Conservation (phyloP, 257 asterid species). For the Eustoma russellianum region DNA sequence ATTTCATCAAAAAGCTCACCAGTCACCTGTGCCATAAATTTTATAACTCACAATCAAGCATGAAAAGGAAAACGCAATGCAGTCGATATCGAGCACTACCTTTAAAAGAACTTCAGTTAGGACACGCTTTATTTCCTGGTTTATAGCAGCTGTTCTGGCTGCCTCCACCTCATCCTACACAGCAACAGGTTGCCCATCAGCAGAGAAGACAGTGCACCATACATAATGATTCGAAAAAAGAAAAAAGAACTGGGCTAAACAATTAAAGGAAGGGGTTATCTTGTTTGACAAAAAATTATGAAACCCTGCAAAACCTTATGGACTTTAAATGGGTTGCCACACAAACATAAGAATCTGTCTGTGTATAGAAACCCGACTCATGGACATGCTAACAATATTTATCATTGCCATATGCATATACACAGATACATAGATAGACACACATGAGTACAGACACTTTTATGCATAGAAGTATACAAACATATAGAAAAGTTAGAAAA, state of each 20-base stretch:
- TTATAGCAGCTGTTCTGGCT: conserved; percentile 80
- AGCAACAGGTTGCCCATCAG: conserved; percentile 9
- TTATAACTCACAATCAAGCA: conserved; percentile 23
- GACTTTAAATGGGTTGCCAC: too few relatives aligned
- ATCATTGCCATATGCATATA: too few relatives aligned
- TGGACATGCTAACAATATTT: too few relatives aligned
- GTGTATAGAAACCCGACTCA: too few relatives aligned
- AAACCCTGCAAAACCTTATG: too few relatives aligned
- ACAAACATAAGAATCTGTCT: too few relatives aligned
- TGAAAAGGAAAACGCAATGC: background rate
- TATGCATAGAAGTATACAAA: too few relatives aligned
- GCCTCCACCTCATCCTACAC: conserved; percentile 86
- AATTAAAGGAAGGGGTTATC: too few relatives aligned
- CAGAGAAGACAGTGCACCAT: background rate
- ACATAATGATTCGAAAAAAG: background rate
- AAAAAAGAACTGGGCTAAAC: background rate
- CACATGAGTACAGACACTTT: too few relatives aligned
- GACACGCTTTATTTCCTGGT: conserved; percentile 89
- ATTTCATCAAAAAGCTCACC: conserved; percentile 96
- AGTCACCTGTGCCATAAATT: conserved; percentile 65
- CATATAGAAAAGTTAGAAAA: too few relatives aligned
- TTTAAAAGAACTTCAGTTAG: conserved; percentile 92
- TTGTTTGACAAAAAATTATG: too few relatives aligned
- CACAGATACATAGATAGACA: too few relatives aligned
- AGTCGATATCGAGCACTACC: conserved; percentile 44